Base-by-base conservation (phyloP, 306 rosid species). In the Fagus crenata region DNA sequence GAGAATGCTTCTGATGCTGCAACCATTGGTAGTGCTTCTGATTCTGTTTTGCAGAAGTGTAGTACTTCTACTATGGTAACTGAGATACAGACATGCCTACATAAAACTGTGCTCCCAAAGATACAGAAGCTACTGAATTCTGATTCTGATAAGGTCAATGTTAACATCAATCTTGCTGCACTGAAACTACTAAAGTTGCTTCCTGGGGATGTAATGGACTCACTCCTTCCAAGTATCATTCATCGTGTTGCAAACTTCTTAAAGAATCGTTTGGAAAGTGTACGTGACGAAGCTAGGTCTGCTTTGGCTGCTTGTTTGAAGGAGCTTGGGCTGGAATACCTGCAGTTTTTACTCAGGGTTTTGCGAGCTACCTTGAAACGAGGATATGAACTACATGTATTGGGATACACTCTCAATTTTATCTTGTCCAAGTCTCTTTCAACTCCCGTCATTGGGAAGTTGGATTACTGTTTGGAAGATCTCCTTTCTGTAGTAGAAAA, bases 211-310 rank as follows among this genome's bases (percentile, higher is more conserved):
- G 80, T 89, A 69, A 89, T 95, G 93, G 97, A 95, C 77, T 84
- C 91, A 5, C 87, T 90, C 86, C 96, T 95, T 75, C 85, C 97
- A 33, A 89, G 89, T 51, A 87, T 89, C 53, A 81, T 88, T 76
- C 98, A 92, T 69, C 95, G 96, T 40, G 84, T 95, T 77, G 85
- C 93, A 71, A 95, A 90, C 83, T 92, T 92, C 79, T 81, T 95
- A 86, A 95, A 92, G 89, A 83, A 87, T 73, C 93, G 89, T 83
- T n/a, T n/a, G n/a, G n/a, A n/a, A n/a, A n/a, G n/a, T n/a, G n/a
- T n/a, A n/a, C n/a, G n/a, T n/a, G n/a, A n/a, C n/a, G n/a, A n/a
- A n/a, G n/a, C n/a, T n/a, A n/a, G n/a, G n/a, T n/a, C n/a, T n/a
- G n/a, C n/a, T n/a, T n/a, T n/a, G n/a, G n/a, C n/a, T n/a, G n/a